phyloP scores from a whole-genome alignment of 805 yeast species.

The Ogataea methylovora region DNA sequence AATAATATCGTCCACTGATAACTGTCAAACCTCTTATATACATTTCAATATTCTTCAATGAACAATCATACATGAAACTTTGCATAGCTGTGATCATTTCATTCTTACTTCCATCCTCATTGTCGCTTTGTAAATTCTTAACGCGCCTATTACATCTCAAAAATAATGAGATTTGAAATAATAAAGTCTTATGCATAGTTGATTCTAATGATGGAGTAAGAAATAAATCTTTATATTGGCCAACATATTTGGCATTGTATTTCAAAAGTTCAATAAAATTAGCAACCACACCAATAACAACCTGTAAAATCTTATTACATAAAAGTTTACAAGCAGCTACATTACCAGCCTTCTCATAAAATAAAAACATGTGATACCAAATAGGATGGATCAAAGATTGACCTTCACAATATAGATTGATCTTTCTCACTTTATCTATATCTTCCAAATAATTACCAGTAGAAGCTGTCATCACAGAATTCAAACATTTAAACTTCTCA shows the following conservation, averaged over 20 bases:
- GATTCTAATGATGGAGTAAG: constrained; percentile 30
- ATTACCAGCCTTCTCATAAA: constrained; percentile 29
- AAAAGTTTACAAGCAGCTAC: constrained; percentile 29
- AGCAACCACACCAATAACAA: constrained; percentile 26
- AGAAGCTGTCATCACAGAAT: constrained; percentile 18
- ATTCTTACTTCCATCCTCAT: constrained; percentile 1
- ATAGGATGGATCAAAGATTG: constrained; percentile 30
- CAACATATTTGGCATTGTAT: constrained; percentile 19
- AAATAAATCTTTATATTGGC: constrained; percentile 30
- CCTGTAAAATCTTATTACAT: constrained; percentile 25
- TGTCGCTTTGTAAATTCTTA: constrained; percentile 10
- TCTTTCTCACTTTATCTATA: constrained; percentile 14
- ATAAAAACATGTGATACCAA: constrained; percentile 33
- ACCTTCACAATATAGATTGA: constrained; percentile 17
- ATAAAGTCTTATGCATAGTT: constrained; percentile 31
- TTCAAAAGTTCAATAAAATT: constrained; percentile 29
- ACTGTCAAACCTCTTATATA: constrained; percentile 33
- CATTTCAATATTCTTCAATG: constrained; percentile 27
- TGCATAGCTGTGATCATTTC: constrained; percentile 8
- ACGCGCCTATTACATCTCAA: constrained; percentile 24
- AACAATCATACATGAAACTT: constrained; percentile 18
- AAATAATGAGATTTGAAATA: constrained; percentile 17
- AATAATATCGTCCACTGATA: constrained; percentile 51
- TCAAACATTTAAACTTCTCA: constrained; percentile 26
- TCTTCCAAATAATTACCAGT: constrained; percentile 13